Conservation (phyloP, 306 rosid genomes). For the Oemleria cerasiformis region DNA sequence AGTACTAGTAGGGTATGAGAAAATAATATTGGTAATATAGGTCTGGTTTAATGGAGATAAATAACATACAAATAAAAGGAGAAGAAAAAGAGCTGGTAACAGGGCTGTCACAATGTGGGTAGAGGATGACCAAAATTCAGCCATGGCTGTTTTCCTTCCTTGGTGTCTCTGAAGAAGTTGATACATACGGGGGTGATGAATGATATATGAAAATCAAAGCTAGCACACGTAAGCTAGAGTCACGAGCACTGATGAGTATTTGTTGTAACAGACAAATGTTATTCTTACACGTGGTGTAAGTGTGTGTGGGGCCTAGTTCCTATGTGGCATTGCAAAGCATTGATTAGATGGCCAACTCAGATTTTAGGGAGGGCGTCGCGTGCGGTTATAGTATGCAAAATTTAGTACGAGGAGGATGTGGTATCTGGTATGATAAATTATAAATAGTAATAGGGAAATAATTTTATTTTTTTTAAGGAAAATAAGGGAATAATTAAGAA, state of each 20-base stretch:
- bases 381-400: not conserved
- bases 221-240: not conserved
- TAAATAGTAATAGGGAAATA: not conserved
- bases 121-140: not conserved
- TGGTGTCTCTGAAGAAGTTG: not conserved
- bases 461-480: not conserved
- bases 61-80: not conserved
- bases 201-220: not conserved
- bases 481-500: not conserved
- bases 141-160: not conserved
- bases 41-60: constrained; percentile 16
- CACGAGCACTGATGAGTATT: not conserved
- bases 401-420: not conserved
- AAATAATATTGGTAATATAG: not conserved
- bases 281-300: not conserved
- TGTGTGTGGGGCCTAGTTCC: not conserved
- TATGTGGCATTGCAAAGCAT: not conserved
- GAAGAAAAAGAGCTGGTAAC: not conserved
- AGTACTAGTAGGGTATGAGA: not conserved
- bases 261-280: not conserved
- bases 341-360: not conserved
- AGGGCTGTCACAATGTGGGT: not conserved
- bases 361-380: not conserved
- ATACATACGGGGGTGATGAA: not conserved
- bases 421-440: not conserved